Evolutionary conservation across 208 protist genomes (phyloP), one percentile per base, ranked within the genome.

Genomic region (Trypanosomatidae sp.): DNA sequence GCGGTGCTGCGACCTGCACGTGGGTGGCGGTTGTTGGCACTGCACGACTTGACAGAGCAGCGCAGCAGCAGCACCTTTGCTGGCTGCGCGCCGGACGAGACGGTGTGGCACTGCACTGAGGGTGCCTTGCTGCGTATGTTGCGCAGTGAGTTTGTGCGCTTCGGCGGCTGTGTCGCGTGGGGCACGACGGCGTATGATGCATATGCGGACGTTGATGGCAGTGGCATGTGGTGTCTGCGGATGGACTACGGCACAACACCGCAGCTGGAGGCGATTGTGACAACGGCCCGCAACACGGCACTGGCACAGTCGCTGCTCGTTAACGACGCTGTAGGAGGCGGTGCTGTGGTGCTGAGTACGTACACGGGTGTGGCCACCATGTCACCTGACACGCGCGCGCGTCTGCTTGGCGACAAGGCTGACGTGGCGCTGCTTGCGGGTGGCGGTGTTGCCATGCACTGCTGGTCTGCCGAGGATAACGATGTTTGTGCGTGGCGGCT

Each of bases 71-170:
- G 6, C 4, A 58, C 60, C 6, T 90, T 84, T 65, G 70, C 81
- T 2, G 81, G 81, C 15, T 86, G 75, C 47, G 59, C 81, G 4
- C 42, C 68, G 3, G 74, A 69, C 7, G 76, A 90, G 48, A 13
- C 63, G 10, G 48, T 66, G 5, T 90, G 76, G 44, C 81, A 90
- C 41, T 86, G 75, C 38, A 48, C 56, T 2, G 65, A 90, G 49
- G 81, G 81, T 19, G 28, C 33, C 1, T 58, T 90, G 13, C 50
- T 87, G 27, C 58, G 76, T 4, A 62, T 61, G 8, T 51, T 90
- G 18, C 72, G 81, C 27, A 72, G 43, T 2, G 76, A 90, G 50
- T 85, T 82, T 49, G 48, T 87, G 49, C 68, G 71, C 25, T 87
- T 84, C 47, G 81, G 76, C 3, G 81, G 81, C 25, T 39, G 50